These are phyloP conservation scores for Amaranthus palmeri DNA, from an alignment of 148 eudicot species.

Conservation along the genomic window DNA sequence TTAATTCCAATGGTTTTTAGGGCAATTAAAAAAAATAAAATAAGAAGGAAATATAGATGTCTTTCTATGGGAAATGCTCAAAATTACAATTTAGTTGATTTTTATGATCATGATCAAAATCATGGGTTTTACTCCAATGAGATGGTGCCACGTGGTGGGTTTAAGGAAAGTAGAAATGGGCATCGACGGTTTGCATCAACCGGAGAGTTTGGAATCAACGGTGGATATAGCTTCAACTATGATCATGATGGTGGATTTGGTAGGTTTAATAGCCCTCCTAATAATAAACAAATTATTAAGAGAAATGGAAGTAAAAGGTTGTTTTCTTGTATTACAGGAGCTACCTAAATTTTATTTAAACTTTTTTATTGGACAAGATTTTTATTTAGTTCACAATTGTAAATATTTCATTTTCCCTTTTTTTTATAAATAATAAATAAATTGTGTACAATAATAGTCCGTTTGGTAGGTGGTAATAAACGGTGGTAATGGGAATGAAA, in stretches of 20 bases:
- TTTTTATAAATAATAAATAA: background rate
- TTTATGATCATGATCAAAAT: slow-evolving; percentile 19
- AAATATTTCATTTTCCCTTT: background rate
- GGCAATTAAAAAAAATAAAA: slow-evolving; percentile 33
- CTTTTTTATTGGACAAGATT: background rate
- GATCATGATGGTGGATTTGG: slow-evolving; percentile 4
- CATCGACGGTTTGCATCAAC: slow-evolving; percentile 33
- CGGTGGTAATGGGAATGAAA: too few relatives aligned
- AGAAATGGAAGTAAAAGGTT: slow-evolving; percentile 42
- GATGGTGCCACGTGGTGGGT: slow-evolving; percentile 14
- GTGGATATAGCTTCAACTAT: slow-evolving; percentile 10
- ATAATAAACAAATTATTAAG: slow-evolving; percentile 16
- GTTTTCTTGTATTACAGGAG: slow-evolving; percentile 47
- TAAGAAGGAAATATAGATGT: slow-evolving; percentile 30
- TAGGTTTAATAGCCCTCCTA: slow-evolving; percentile 14
- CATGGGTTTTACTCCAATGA: background rate
- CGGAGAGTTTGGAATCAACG: slow-evolving; percentile 16
- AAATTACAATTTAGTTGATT: slow-evolving; percentile 31
- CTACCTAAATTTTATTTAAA: slow-evolving; percentile 11
- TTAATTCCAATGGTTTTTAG: slow-evolving; percentile 37
- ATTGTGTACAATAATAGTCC: too few relatives aligned
- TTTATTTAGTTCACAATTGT: slow-evolving; percentile 14
- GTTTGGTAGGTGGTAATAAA: too few relatives aligned
- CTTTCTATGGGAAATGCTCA: slow-evolving; percentile 28
- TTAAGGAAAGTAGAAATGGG: too few relatives aligned